phyloP scores from a whole-genome alignment of 768 basidiomycete species.

The Tylopilus sp. region DNA sequence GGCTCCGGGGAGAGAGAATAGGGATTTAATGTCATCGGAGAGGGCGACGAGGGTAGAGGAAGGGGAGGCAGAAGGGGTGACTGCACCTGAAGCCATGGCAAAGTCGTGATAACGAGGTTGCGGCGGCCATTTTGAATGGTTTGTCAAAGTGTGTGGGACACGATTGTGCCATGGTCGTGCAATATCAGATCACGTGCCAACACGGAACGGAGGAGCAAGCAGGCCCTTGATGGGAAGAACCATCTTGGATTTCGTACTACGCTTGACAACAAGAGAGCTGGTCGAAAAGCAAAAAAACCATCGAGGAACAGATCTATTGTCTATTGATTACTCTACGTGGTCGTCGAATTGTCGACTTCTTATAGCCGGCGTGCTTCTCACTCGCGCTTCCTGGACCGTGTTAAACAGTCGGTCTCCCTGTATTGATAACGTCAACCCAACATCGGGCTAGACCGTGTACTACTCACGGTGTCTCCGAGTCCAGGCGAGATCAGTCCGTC shows the following conservation, averaged over 20 bases:
- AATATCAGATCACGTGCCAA: constrained; percentile 30
- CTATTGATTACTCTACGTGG: not conserved
- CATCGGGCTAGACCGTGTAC: not conserved
- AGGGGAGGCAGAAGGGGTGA: constrained; percentile 8
- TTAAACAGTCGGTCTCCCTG: constrained; percentile 87
- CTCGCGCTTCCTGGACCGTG: constrained; percentile 44
- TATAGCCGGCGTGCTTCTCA: no score
- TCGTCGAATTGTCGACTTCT: not conserved
- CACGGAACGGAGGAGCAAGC: no score
- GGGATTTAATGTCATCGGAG: constrained; percentile 30
- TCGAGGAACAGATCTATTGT: not conserved
- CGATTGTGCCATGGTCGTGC: constrained; percentile 31
- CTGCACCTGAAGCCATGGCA: constrained; percentile 4
- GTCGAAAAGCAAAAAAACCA: no score
- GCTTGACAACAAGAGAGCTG: no score
- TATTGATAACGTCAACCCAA: constrained; percentile 1
- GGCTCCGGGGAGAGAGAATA: constrained; percentile 12
- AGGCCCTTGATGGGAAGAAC: no score
- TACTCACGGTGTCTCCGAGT: constrained; percentile 81
- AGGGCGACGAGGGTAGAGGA: constrained; percentile 35
- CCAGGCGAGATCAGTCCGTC: constrained; percentile 88
- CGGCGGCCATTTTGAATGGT: constrained; percentile 1
- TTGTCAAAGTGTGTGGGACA: constrained; percentile 14
- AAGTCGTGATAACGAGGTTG: no score
- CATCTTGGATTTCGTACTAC: no score